Evolutionary conservation across 179 eudicot species (phyloP), one percentile per base, ranked within the genome.

Genomic region (Monotropa hypopitys): DNA sequence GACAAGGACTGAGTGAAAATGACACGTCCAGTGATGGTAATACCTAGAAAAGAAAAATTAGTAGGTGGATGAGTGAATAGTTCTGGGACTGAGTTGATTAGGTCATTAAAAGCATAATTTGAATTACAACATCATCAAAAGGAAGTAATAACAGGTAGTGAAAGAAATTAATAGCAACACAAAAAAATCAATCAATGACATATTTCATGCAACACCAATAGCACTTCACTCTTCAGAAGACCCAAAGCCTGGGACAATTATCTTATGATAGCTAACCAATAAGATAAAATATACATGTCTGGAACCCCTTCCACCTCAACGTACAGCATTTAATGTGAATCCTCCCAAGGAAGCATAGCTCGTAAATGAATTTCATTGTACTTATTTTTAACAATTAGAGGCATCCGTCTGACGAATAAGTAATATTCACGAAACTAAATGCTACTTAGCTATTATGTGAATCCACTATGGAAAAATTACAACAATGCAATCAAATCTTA

Each of bases 11-110:
- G 78, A 89, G 85, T 49, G 83, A 83, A 73, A 91, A 95, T 68
- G 97, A 89, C 70, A 93, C 87, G 73, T 90, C 99, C 82, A 95
- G 75, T 53, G 97, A 91, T 23, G 99, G 97, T 53, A 91, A 82
- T n/a, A 95, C 97, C 99, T 95, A 77, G 66, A 63, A 78, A 53
- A 80, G 1, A 73, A 21, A 45, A 10, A 30, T n/a, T 4, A 20
- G 16, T 15, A 6, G n/a, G 9, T 8, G 10, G 20, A 40, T 76
- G 45, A 67, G 32, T 32, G 67, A 69, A 56, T n/a, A 42, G 40
- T 13, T 69, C 47, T 46, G 28, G 21, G 72, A 65, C 73, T 32
- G 51, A 67, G 49, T 33, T 32, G 45, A 65, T 32, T 76, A 12
- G 33, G 28, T 63, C 66, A 16, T 23, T 56, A 2, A 73, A 28